phyloP scores from a whole-genome alignment of 2,329 filamentous ascomycete species.

The Paracoccidioides brasiliensis region DNA sequence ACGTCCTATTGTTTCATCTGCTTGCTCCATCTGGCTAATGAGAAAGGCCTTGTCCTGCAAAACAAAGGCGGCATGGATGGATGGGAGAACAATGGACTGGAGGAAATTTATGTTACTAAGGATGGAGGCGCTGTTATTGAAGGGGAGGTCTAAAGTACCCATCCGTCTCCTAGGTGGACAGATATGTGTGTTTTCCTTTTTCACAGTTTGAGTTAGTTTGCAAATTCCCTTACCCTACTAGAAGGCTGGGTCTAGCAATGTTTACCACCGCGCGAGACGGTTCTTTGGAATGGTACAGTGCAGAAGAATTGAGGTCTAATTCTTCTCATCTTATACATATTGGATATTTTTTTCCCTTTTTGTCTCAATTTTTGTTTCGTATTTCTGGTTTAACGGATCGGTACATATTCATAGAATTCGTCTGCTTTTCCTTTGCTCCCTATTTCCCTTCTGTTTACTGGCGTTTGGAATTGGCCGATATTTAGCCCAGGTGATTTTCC shows the following conservation, averaged over 20 bases:
- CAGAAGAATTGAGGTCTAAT: too few species aligned
- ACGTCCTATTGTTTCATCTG: conserved; percentile 91
- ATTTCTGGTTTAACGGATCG: too few species aligned
- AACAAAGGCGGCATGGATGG: conserved; percentile 31
- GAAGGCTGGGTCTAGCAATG: too few species aligned
- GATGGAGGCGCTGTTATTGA: conserved; percentile 25
- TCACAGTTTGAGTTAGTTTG: neutral
- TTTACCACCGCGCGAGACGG: too few species aligned
- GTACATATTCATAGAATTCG: too few species aligned
- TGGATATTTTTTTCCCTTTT: too few species aligned
- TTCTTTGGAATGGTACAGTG: too few species aligned
- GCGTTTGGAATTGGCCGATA: neutral
- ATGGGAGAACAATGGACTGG: conserved; percentile 18
- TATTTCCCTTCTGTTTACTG: too few species aligned
- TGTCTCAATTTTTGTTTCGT: too few species aligned
- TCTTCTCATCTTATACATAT: too few species aligned
- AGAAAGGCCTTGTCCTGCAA: conserved; percentile 72
- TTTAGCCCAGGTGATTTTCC: neutral
- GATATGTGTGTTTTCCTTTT: neutral
- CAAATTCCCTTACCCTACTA: too few species aligned
- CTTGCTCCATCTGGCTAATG: conserved; percentile 78
- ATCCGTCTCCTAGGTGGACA: neutral
- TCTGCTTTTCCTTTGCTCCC: too few species aligned
- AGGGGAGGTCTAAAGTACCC: conserved; percentile 5
- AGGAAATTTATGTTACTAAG: conserved; percentile 33